Base-by-base conservation (phyloP, 495 filamentous ascomycete species). In the Hypomontagnella monticulosa region DNA sequence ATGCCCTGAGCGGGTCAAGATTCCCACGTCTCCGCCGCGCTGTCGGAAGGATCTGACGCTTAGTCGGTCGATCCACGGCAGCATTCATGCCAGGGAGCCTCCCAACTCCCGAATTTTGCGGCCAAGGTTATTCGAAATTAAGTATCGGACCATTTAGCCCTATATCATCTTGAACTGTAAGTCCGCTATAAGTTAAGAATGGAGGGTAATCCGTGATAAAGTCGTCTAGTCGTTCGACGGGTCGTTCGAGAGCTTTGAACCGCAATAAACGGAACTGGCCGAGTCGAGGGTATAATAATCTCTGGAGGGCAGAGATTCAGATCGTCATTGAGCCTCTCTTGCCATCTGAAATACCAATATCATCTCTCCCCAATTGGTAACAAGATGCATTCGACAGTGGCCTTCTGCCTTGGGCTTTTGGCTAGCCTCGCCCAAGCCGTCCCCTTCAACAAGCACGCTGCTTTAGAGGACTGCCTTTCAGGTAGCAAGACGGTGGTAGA, bases 401-500 rank as follows among this genome's bases (percentile, higher is more conserved):
- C 56, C 7, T 61, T 69, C 7, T 67, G 64, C 41, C 60, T 73
- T 40, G 71, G 68, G 47, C 71, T 73, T 33, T 12, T 69, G 52
- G 60, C 40, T 32, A 67, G 68, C 34, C 58, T 69, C 12, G 56
- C 61, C 19, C 64, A 54, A 36, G 65, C 60, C 10, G 57, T 47
- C 9, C 56, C 42, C 43, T 47, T 73, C 32, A 69, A 71, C 33
- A 71, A 59, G 58, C 71, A 49, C 15, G 77, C 76, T 42, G 73
- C 71, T 37, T 60, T 82, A 36, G 73, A 78, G 47, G 78, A 80
- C 50, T 82, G 80, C 50, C 71, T 82, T 18, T 66, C 71, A 18
- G 47, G 72, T 9, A 71, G 75, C 40, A 53, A 57, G 3, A 77
- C 80, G 19, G 71, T 66, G 0, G 66, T 71, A 36, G 74, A 78